A percentile compares a stretch with the other conserved stretches of the same genome.
phyloP scores from a whole-genome alignment of 2,329 filamentous ascomycete species.

The Torrubiella hemipterigena region DNA sequence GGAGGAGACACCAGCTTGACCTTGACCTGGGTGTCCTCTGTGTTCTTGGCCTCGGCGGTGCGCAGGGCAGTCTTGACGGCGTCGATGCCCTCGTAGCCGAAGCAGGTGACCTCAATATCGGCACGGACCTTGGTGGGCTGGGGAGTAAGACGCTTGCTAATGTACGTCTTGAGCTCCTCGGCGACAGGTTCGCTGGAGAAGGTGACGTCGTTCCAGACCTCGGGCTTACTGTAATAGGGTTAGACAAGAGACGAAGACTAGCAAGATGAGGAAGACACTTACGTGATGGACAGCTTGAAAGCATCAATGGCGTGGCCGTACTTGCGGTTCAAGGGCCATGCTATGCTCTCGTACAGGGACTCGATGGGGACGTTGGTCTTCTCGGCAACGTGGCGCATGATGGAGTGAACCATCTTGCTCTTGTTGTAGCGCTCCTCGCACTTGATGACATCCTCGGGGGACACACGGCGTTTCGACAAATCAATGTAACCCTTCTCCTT shows the following conservation, averaged over 20 bases:
- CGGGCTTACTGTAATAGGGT: slow-evolving; percentile 58
- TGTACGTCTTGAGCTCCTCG: slow-evolving; percentile 88
- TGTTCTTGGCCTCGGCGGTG: slow-evolving; percentile 87
- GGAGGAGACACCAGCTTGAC: slow-evolving; percentile 97
- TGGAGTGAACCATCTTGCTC: slow-evolving; percentile 98
- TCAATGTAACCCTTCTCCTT: slow-evolving; percentile 99
- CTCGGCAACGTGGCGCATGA: slow-evolving; percentile 97
- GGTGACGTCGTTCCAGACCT: slow-evolving; percentile 86
- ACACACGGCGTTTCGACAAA: slow-evolving; percentile 95
- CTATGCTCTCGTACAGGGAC: slow-evolving; percentile 84
- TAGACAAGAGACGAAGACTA: slow-evolving; percentile 4
- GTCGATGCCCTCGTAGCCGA: slow-evolving; percentile 95
- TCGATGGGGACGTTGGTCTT: slow-evolving; percentile 94
- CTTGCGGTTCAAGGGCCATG: slow-evolving; percentile 95
- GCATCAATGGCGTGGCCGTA: slow-evolving; percentile 95
- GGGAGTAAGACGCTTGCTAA: slow-evolving; percentile 90
- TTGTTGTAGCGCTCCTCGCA: slow-evolving; percentile 99
- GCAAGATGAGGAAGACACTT: slow-evolving; percentile 19
- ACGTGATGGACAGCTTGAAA: slow-evolving; percentile 99
- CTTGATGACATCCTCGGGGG: slow-evolving; percentile 93
- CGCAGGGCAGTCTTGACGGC: slow-evolving; percentile 89
- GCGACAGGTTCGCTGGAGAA: slow-evolving; percentile 80
- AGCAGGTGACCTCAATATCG: slow-evolving; percentile 92
- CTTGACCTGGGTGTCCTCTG: slow-evolving; percentile 86
- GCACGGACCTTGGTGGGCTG: slow-evolving; percentile 98